These are phyloP conservation scores for Cutaneotrichosporon sp. DNA, from an alignment of 1,284 basidiomycete species.

Conservation along the genomic window DNA sequence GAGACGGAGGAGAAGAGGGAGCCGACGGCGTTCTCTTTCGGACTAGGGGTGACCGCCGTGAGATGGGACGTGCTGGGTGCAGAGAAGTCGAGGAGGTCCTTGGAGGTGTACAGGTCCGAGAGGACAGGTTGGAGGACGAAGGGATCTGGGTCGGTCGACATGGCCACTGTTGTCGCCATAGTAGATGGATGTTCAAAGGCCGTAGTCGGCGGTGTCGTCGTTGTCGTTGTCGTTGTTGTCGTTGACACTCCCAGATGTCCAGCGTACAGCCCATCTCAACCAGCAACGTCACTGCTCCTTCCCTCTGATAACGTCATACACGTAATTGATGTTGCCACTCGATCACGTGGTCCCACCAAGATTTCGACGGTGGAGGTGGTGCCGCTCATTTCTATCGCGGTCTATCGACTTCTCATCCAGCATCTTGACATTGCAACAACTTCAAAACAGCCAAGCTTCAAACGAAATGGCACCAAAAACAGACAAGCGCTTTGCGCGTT, in stretches of 20 bases:
- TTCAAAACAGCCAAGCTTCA: neutral
- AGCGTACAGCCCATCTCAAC: too few relatives aligned
- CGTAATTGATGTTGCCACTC: slow-evolving; percentile 4
- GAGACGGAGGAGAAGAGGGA: slow-evolving; percentile 37
- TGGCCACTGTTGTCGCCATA: neutral
- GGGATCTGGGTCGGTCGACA: slow-evolving; percentile 16
- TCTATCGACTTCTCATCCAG: too few relatives aligned
- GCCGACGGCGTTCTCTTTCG: slow-evolving; percentile 6
- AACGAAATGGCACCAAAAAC: slow-evolving; percentile 9
- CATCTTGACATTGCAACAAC: neutral
- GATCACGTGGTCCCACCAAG: slow-evolving; percentile 2
- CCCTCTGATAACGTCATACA: slow-evolving; percentile 6
- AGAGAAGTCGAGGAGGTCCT: slow-evolving; percentile 43
- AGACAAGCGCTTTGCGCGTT: slow-evolving; percentile 77
- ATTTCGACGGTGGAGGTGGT: slow-evolving; percentile 4
- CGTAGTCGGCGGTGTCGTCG: neutral
- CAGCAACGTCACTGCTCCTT: slow-evolving; percentile 11
- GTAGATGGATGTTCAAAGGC: too few relatives aligned
- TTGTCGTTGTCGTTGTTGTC: neutral
- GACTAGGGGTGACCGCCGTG: neutral
- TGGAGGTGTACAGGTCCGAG: slow-evolving; percentile 32
- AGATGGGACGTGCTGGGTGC: slow-evolving; percentile 8
- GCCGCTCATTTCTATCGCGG: too few relatives aligned
- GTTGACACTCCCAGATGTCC: too few relatives aligned
- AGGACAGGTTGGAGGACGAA: slow-evolving; percentile 41